A percentile compares a stretch with the other conserved stretches of the same genome.
Conservation (phyloP, 768 basidiomycete species). For the Suillus ampliporus region DNA sequence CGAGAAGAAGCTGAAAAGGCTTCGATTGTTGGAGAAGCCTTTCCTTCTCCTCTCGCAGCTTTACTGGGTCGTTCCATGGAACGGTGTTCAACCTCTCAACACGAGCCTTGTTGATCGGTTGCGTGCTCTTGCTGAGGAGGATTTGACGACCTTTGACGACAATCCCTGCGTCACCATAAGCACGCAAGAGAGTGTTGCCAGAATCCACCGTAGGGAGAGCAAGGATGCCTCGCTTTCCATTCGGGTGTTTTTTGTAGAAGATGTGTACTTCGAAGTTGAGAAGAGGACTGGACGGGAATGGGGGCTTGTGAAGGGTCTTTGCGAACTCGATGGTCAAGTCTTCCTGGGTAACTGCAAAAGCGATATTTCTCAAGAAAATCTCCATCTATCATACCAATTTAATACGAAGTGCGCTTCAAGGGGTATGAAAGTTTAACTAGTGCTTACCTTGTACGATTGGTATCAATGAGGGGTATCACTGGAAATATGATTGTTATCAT, state of each 20-base stretch:
- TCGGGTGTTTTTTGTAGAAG: constrained; percentile 27
- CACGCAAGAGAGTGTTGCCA: constrained; percentile 31
- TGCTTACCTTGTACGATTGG: constrained; percentile 26
- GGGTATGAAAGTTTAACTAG: neutral
- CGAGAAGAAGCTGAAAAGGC: constrained; percentile 27
- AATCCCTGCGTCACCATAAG: constrained; percentile 34
- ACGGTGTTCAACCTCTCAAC: constrained; percentile 29
- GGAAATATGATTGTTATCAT: neutral
- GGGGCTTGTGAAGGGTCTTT: constrained; percentile 38
- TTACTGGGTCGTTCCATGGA: constrained; percentile 38
- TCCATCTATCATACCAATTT: constrained; percentile 33
- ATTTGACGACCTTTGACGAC: constrained; percentile 30
- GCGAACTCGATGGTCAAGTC: constrained; percentile 41
- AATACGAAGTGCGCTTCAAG: neutral
- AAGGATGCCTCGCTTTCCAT: constrained; percentile 37
- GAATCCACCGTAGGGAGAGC: constrained; percentile 30
- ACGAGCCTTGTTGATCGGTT: constrained; percentile 26
- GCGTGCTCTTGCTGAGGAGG: constrained; percentile 26
- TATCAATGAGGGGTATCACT: neutral
- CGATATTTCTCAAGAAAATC: constrained; percentile 39
- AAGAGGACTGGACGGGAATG: constrained; percentile 31
- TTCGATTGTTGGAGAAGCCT: constrained; percentile 25
- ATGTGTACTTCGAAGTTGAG: constrained; percentile 43
- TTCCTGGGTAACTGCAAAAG: constrained; percentile 32
- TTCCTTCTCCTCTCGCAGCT: constrained; percentile 30